These are phyloP conservation scores for Aschersonia sp. DNA, from an alignment of 2,329 filamentous ascomycete genomes.

Conservation along the genomic window DNA sequence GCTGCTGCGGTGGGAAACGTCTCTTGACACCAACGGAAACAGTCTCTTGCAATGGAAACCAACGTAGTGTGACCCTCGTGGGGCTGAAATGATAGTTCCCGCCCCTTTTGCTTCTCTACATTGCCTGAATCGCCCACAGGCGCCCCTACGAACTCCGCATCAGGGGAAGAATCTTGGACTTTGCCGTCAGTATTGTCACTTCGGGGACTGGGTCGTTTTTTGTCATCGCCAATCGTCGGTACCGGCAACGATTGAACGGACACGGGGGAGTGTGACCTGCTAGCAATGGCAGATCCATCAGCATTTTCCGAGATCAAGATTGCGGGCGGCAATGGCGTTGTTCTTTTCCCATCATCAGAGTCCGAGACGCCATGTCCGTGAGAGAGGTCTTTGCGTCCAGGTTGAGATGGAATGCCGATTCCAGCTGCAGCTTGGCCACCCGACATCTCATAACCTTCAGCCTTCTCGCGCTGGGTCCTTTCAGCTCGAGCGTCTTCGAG, in stretches of 20 bases:
- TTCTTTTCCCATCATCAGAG: neutral
- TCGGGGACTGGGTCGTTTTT: neutral
- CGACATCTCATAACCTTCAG: neutral
- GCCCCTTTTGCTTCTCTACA: neutral
- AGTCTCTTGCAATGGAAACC: slow-evolving; percentile 28
- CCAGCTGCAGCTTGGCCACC: neutral
- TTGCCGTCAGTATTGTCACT: neutral
- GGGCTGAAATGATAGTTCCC: slow-evolving; percentile 3
- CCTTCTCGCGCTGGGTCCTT: slow-evolving; percentile 4
- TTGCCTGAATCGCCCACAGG: neutral
- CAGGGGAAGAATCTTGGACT: neutral
- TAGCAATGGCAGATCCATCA: slow-evolving; percentile 4
- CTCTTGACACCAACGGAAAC: slow-evolving; percentile 46
- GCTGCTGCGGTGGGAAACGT: slow-evolving; percentile 57
- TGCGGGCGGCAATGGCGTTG: slow-evolving; percentile 3
- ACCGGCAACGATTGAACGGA: neutral
- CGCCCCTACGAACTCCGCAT: neutral
- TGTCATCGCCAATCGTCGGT: neutral
- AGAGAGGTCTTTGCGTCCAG: neutral
- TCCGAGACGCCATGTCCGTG: too few species aligned
- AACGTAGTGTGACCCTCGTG: slow-evolving; percentile 27
- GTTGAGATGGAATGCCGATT: neutral
- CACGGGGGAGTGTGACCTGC: neutral
- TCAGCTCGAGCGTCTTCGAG: slow-evolving; percentile 7
- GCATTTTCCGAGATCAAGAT: slow-evolving; percentile 7